A percentile compares a stretch with the other conserved stretches of the same genome.
Conservation (phyloP, 345 rosid species). For the Linum lewisii region DNA sequence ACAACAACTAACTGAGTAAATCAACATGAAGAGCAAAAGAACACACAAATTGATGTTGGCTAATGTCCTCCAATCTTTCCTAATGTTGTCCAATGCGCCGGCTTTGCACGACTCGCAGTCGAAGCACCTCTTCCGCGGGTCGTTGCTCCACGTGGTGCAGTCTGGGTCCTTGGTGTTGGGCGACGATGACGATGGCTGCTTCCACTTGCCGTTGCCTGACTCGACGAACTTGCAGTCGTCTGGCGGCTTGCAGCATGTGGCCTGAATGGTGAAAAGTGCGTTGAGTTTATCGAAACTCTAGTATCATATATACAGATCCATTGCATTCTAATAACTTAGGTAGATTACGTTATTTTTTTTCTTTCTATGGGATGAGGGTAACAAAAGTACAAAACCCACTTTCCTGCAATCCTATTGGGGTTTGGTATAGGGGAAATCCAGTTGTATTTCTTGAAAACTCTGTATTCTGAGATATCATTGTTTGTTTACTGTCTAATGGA, state of each 20-base stretch:
- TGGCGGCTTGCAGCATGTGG: constrained; percentile 49
- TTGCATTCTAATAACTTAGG: too few relatives aligned
- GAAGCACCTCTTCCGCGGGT: constrained; percentile 26
- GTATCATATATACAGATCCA: too few relatives aligned
- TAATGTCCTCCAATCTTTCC: constrained; percentile 23
- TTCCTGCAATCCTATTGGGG: too few relatives aligned
- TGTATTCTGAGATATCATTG: too few relatives aligned
- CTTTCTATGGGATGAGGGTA: too few relatives aligned
- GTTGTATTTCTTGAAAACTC: too few relatives aligned
- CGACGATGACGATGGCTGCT: constrained; percentile 4
- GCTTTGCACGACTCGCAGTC: constrained; percentile 39
- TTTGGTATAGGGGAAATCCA: too few relatives aligned
- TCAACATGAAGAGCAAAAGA: constrained; percentile 11
- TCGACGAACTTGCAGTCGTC: constrained; percentile 22
- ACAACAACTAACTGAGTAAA: constrained; percentile 15
- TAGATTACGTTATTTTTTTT: too few relatives aligned
- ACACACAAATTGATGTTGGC: constrained; percentile 9
- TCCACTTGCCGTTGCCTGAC: constrained; percentile 22
- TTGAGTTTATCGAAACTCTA: too few relatives aligned
- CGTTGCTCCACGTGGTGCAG: constrained; percentile 30
- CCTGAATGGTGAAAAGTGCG: constrained; percentile 5
- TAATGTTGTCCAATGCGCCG: constrained; percentile 27
- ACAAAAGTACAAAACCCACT: too few relatives aligned
- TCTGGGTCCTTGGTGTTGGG: constrained; percentile 8
- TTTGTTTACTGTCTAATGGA: too few relatives aligned